Conservation (phyloP, 108 stramenopile genomes). For the Fragilariopsis cylindrus region DNA sequence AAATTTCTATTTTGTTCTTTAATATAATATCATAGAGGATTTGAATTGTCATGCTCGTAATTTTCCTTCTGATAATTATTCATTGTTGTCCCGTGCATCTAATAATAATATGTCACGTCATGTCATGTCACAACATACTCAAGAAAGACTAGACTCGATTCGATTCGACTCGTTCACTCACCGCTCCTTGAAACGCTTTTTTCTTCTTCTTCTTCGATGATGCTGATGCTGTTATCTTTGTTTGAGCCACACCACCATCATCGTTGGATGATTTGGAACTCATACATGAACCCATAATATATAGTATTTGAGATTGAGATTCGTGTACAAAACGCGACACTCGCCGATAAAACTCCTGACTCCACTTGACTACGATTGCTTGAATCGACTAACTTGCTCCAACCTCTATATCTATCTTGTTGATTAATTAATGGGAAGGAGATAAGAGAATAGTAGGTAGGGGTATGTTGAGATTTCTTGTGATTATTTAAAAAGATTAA, state of each 20-base stretch:
- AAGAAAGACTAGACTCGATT: background rate
- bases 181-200: constrained; percentile 48
- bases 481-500: no score
- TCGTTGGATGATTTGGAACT: background rate
- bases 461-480: no score
- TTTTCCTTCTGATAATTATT: no score
- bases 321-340: background rate
- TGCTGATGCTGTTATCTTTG: background rate
- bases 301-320: background rate
- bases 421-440: no score
- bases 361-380: no score
- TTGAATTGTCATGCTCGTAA: no score
- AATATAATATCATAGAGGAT: no score
- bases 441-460: no score
- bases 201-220: background rate
- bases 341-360: no score
- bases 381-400: no score
- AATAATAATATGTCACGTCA: background rate
- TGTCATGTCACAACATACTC: background rate
- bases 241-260: background rate
- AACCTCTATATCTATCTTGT: no score
- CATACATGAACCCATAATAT: constrained; percentile 6
- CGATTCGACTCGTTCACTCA: constrained; percentile 21
- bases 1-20: background rate
- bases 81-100: background rate